These are phyloP conservation scores for Talaromyces albobiverticillius DNA, from an alignment of 2,329 filamentous ascomycete species.

Conservation along the genomic window DNA sequence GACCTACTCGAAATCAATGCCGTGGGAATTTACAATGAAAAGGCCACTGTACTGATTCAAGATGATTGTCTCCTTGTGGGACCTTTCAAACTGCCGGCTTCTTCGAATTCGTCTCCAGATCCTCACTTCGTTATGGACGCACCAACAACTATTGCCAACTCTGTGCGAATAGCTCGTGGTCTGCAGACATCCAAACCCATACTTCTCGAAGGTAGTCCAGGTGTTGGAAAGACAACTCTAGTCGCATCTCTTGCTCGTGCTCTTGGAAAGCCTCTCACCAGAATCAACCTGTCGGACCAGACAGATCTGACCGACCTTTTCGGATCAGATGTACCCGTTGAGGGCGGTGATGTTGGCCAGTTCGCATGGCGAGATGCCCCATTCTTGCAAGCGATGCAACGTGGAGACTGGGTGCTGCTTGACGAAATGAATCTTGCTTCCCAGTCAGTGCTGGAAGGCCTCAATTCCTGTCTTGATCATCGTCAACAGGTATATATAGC, in stretches of 20 bases:
- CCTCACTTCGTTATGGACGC: constrained; percentile 76
- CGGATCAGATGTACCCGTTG: constrained; percentile 91
- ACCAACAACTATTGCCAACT: constrained; percentile 84
- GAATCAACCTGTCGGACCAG: constrained; percentile 97
- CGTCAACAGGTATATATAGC: constrained; percentile 93
- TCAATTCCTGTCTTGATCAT: constrained; percentile 96
- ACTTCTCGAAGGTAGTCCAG: constrained; percentile 92
- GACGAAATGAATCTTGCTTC: constrained; percentile 99
- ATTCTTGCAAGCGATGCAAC: constrained; percentile 94
- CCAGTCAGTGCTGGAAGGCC: constrained; percentile 90
- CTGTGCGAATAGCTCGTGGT: constrained; percentile 85
- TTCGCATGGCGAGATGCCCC: constrained; percentile 96
- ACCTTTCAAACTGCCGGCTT: constrained; percentile 65
- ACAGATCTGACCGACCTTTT: constrained; percentile 98
- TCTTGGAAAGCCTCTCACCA: constrained; percentile 76
- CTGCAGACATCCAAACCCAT: constrained; percentile 88
- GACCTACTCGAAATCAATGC: constrained; percentile 65
- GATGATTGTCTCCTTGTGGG: constrained; percentile 64
- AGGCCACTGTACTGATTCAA: constrained; percentile 58
- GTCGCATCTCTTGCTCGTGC: constrained; percentile 78
- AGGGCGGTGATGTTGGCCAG: constrained; percentile 83
- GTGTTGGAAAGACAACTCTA: constrained; percentile 94
- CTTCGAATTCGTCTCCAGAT: constrained; percentile 49
- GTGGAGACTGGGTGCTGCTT: constrained; percentile 90
- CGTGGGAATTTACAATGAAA: constrained; percentile 60